Base-by-base conservation (phyloP, 2,329 filamentous ascomycete species). In the Cladosporium sphaerospermum region DNA sequence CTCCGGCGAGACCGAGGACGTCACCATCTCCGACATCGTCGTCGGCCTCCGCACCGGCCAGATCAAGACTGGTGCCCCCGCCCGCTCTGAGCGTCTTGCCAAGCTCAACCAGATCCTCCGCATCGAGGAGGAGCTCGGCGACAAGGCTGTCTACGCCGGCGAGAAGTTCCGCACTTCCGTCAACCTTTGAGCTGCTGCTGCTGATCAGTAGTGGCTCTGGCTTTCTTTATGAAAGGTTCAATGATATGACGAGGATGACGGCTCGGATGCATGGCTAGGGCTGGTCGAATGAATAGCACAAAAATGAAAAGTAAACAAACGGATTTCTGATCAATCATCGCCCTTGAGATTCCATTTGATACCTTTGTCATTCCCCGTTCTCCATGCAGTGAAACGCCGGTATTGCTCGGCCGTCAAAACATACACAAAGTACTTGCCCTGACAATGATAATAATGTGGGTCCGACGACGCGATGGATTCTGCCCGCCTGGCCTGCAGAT, bases 91-190 rank as follows among this genome's bases (percentile, higher is more conserved):
- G 84, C 91, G 93, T 81, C 83, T 97, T 64, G 93, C 93, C 75
- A 99, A 99, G 84, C 88, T 99, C 72, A 99, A 99, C 88, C 93
- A 99, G 82, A 96, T 99, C 70, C 88, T 99, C 70, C 89, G 93
- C 71, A 99, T 99, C 67, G 93, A 99, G 84, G 93, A 99, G 81
- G 93, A 99, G 82, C 86, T 99, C 61, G 91, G 91, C 66, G 82
- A 84, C 67, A 86, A 93, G 67, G 93, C 92, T 64, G 71, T 97
- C 76, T 99, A 92, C 73, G 91, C 92, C 65, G 93, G 93, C 65
- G 77, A 80, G 70, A 90, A 89, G 71, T 99, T 97, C 89, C 88
- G 92, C 79, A 90, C 77, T 65, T 78, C 92, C 59, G 86, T 96
- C 68, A 91, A 88, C 79, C 75, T 96, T 76, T 95, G 89, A 45